Percentiles rank a stretch among this genome's conserved stretches.
Conservation (phyloP, 2,329 filamentous ascomycete species). For the Aspergillus ochraceoroseus region DNA sequence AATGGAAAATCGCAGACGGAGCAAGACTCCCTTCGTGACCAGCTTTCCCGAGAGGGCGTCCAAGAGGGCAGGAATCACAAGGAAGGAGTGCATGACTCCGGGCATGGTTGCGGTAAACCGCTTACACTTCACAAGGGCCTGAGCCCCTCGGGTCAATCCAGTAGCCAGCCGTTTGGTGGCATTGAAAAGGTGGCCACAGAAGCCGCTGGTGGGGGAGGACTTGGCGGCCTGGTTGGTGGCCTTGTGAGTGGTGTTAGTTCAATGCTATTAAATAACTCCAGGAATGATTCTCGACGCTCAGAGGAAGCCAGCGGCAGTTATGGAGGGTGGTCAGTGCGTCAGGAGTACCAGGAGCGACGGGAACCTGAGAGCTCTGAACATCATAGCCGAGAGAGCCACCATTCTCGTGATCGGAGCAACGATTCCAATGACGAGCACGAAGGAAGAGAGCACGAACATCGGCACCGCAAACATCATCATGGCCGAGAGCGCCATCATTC, state of each 20-base stretch:
- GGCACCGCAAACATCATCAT: slow-evolving; percentile 5
- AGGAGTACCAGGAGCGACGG: slow-evolving; percentile 6
- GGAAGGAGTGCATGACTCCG: slow-evolving; percentile 74
- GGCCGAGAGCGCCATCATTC: slow-evolving; percentile 6
- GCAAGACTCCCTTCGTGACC: slow-evolving; percentile 63
- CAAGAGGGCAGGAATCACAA: slow-evolving; percentile 76
- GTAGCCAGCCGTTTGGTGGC: slow-evolving; percentile 25
- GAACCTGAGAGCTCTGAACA: slow-evolving; percentile 14
- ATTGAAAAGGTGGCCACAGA: slow-evolving; percentile 54
- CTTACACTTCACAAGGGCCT: slow-evolving; percentile 64
- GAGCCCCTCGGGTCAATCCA: slow-evolving; percentile 20
- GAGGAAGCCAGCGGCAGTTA: slow-evolving; percentile 1
- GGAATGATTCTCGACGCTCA: not conserved
- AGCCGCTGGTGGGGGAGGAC: slow-evolving; percentile 58
- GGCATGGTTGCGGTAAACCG: slow-evolving; percentile 78
- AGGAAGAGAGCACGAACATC: slow-evolving; percentile 2
- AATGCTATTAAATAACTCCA: slow-evolving; percentile 57
- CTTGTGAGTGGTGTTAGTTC: slow-evolving; percentile 56
- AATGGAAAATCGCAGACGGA: slow-evolving; percentile 57
- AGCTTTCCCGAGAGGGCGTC: slow-evolving; percentile 75
- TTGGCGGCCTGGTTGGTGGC: slow-evolving; percentile 67
- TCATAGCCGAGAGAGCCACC: slow-evolving; percentile 10
- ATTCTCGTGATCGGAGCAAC: not conserved
- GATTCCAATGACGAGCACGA: slow-evolving; percentile 5
- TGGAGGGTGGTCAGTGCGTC: slow-evolving; percentile 8